Conservation (phyloP, 176 grass and related monocot genomes). For the Hsuehochloa calcarea region DNA sequence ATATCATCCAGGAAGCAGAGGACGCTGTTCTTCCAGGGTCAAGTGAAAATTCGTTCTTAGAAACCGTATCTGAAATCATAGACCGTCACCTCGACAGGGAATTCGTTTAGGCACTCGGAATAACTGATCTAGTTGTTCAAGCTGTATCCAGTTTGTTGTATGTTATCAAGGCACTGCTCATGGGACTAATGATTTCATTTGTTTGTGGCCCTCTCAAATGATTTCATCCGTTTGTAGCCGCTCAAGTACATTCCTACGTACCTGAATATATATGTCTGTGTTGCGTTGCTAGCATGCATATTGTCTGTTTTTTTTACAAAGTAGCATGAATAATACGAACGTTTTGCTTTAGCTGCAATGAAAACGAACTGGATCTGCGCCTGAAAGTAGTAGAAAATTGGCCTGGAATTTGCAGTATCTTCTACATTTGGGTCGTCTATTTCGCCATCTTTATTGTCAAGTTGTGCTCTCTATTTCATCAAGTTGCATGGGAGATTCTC, state of each 20-base stretch:
- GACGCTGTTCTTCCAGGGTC: slow-evolving; percentile 57
- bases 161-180: slow-evolving; percentile 37
- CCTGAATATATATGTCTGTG: slow-evolving; percentile 6
- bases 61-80: slow-evolving; percentile 70
- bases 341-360: neutral
- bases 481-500: neutral
- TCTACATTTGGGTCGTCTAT: neutral
- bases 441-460: neutral
- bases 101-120: slow-evolving; percentile 37
- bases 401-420: neutral
- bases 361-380: neutral
- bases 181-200: slow-evolving; percentile 55
- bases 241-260: slow-evolving; percentile 7
- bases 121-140: slow-evolving; percentile 58
- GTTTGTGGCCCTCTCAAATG: slow-evolving; percentile 35
- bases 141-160: slow-evolving; percentile 50
- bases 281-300: neutral
- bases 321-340: neutral
- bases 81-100: slow-evolving; percentile 53
- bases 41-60: slow-evolving; percentile 52
- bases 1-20: slow-evolving; percentile 70
- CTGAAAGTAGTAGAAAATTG: neutral
- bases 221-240: slow-evolving; percentile 32
- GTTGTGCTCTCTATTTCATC: neutral
- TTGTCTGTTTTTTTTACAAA: neutral